These are phyloP conservation scores for Dalbergia cultrata DNA, from an alignment of 306 rosid species.

Conservation along the genomic window DNA sequence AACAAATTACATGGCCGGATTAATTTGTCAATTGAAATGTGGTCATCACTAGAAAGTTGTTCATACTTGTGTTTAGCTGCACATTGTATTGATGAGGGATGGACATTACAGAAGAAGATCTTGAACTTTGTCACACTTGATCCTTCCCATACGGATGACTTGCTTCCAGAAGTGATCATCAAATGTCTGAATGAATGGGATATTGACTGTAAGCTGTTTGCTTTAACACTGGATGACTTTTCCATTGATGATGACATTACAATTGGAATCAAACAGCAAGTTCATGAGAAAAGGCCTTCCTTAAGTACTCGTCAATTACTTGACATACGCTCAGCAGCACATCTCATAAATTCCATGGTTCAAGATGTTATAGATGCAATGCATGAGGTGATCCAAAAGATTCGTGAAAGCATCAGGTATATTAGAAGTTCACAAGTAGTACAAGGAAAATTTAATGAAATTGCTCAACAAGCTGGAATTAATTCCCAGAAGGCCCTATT, in stretches of 20 bases:
- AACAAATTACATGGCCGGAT: constrained; percentile 78
- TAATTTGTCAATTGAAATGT: constrained; percentile 83
- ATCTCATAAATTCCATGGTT: constrained; percentile 70
- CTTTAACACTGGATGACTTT: constrained; percentile 90
- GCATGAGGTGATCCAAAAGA: constrained; percentile 75
- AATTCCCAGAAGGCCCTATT: constrained; percentile 62
- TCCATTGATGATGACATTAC: constrained; percentile 78
- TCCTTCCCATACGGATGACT: constrained; percentile 84
- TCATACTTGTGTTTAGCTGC: constrained; percentile 74
- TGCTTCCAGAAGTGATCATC: constrained; percentile 86
- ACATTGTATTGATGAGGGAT: constrained; percentile 83
- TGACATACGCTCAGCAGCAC: constrained; percentile 88
- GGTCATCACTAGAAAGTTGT: constrained; percentile 78
- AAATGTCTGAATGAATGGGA: constrained; percentile 86
- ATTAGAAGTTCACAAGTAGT: constrained; percentile 78
- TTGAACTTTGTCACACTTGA: constrained; percentile 89
- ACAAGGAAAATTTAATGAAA: constrained; percentile 78
- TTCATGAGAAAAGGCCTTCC: constrained; percentile 78
- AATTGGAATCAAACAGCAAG: constrained; percentile 73
- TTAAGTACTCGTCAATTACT: constrained; percentile 70
- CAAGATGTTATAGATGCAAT: constrained; percentile 73
- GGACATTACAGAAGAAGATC: constrained; percentile 81
- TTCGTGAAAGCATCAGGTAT: constrained; percentile 75
- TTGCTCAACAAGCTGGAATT: constrained; percentile 74
- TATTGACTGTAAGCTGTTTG: constrained; percentile 85